These are phyloP conservation scores for Iberis pinnata DNA, from an alignment of 345 rosid species.

Conservation along the genomic window DNA sequence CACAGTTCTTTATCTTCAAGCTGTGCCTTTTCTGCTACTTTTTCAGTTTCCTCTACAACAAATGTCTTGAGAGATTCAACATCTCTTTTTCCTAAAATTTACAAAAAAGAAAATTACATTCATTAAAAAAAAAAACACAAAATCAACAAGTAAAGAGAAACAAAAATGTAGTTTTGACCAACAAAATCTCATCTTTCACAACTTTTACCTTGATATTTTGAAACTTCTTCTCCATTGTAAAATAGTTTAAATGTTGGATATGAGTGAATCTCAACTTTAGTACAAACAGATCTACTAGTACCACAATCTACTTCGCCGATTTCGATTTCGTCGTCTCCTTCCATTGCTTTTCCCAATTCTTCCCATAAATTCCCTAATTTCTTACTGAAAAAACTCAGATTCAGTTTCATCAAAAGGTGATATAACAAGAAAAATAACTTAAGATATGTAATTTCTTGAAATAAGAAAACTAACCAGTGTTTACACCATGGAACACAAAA, in stretches of 20 bases:
- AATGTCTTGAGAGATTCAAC: constrained; percentile 67
- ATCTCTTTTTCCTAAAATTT: constrained; percentile 59
- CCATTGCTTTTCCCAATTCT: constrained; percentile 79
- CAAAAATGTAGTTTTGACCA: no score
- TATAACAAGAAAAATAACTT: background rate
- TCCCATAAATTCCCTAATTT: constrained; percentile 90
- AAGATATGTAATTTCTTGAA: background rate
- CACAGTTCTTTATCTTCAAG: constrained; percentile 60
- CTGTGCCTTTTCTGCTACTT: constrained; percentile 71
- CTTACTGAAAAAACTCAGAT: constrained; percentile 52
- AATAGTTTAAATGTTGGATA: constrained; percentile 93
- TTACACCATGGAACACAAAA: constrained; percentile 99
- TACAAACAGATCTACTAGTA: constrained; percentile 61
- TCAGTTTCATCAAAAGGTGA: constrained; percentile 15
- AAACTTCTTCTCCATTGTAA: constrained; percentile 84
- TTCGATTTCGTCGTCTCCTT: constrained; percentile 91
- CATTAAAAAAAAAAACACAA: background rate
- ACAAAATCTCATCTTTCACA: background rate
- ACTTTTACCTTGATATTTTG: constrained; percentile 71
- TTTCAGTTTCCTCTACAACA: constrained; percentile 76
- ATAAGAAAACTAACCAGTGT: constrained; percentile 65
- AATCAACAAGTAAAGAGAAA: background rate
- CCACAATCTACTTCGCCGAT: constrained; percentile 93
- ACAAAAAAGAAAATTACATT: background rate
- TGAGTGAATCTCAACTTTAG: constrained; percentile 82